Evolutionary conservation across 768 basidiomycete genomes (phyloP).

Genomic region (Tricholoma furcatifolium): DNA sequence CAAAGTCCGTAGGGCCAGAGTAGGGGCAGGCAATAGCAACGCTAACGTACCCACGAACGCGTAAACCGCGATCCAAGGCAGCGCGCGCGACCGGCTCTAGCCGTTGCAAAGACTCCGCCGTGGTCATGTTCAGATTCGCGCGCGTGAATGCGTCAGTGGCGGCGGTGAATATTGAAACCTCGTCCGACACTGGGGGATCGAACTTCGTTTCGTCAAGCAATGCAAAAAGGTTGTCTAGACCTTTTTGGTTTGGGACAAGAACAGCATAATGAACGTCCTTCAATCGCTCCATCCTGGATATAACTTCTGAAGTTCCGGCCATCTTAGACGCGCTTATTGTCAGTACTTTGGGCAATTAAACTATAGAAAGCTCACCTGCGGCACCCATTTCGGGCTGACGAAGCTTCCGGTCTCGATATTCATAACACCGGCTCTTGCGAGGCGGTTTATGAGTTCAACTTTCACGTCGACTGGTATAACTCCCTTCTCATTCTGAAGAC

Average conservation of each 20-base stretch:
- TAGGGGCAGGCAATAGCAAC: constrained; percentile 85
- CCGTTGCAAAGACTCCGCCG: constrained; percentile 65
- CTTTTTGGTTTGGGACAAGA: constrained; percentile 78
- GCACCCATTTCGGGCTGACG: constrained; percentile 92
- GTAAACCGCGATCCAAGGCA: constrained; percentile 61
- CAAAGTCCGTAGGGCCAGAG: constrained; percentile 70
- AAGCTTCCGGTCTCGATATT: constrained; percentile 87
- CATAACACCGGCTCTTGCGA: constrained; percentile 64
- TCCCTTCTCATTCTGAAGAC: constrained; percentile 85
- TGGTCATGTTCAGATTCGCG: constrained; percentile 81
- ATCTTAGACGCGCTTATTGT: constrained; percentile 48
- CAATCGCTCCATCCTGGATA: constrained; percentile 52
- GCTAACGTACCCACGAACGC: constrained; percentile 84
- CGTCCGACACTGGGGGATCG: constrained; percentile 61
- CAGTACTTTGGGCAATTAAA: not conserved
- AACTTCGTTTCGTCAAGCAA: constrained; percentile 44
- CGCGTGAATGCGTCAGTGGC: constrained; percentile 84
- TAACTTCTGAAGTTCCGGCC: constrained; percentile 80
- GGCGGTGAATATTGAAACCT: constrained; percentile 87
- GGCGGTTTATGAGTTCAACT: constrained; percentile 74
- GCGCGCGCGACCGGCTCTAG: constrained; percentile 59
- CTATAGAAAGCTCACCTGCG: constrained; percentile 56
- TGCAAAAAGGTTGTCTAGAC: constrained; percentile 64
- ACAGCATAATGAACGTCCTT: constrained; percentile 71
- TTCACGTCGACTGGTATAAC: constrained; percentile 73